These are phyloP conservation scores for Jacaranda copaia DNA, from an alignment of 257 asterid genomes.

Conservation along the genomic window DNA sequence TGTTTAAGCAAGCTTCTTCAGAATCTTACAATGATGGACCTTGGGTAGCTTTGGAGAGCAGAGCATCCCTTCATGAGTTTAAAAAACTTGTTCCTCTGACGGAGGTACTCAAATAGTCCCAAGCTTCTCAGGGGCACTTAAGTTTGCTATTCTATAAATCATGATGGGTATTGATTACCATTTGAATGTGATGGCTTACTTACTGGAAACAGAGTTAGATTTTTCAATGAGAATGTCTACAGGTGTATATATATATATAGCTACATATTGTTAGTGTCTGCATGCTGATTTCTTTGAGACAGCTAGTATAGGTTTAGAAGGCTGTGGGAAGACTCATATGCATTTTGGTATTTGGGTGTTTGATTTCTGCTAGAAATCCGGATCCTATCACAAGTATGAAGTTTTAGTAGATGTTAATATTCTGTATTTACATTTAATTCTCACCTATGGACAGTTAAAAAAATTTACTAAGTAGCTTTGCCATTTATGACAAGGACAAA, in stretches of 20 bases:
- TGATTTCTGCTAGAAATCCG: background rate
- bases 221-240: background rate
- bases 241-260: background rate
- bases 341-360: background rate
- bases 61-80: conserved; percentile 52
- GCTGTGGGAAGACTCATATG: background rate
- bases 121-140: conserved; percentile 11
- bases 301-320: background rate
- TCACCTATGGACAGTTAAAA: too few relatives aligned
- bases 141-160: conserved; percentile 7
- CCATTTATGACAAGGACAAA: too few relatives aligned
- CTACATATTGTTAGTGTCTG: background rate
- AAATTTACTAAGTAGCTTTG: too few relatives aligned
- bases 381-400: background rate
- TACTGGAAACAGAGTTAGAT: conserved; percentile 8
- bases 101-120: conserved; percentile 55
- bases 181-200: conserved; percentile 21
- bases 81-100: conserved; percentile 49
- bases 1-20: conserved; percentile 59
- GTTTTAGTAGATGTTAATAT: background rate
- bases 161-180: conserved; percentile 23
- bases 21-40: conserved; percentile 49
- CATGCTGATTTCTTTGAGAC: background rate
- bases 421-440: background rate
- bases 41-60: conserved; percentile 53